Conservation (phyloP, 306 rosid species). For the Trichosanthes cucumerina region DNA sequence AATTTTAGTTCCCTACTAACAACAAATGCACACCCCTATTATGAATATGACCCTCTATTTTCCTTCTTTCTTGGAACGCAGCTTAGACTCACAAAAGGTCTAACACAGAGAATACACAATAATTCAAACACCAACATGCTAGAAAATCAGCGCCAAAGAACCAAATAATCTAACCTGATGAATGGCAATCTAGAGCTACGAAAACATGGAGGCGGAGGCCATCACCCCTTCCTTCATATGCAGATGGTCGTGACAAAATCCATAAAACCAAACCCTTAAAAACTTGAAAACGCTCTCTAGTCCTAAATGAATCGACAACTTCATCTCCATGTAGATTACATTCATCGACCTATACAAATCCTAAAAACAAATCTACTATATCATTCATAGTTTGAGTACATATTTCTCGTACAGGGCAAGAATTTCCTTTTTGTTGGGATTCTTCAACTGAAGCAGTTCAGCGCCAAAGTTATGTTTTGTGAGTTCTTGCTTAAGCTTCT, state of each 20-base stretch:
- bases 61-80: background rate
- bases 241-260: background rate
- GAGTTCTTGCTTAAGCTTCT: slow-evolving; percentile 82
- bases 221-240: background rate
- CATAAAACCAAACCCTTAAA: slow-evolving; percentile 4
- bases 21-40: background rate
- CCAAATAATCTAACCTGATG: background rate
- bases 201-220: background rate
- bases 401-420: slow-evolving; percentile 71
- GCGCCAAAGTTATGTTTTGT: slow-evolving; percentile 80
- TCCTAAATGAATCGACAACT: slow-evolving; percentile 9
- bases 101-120: background rate
- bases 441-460: slow-evolving; percentile 66
- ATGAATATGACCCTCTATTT: background rate
- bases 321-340: slow-evolving; percentile 12
- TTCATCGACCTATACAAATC: slow-evolving; percentile 19
- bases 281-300: background rate
- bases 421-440: slow-evolving; percentile 66
- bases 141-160: background rate
- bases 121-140: background rate
- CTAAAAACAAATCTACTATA: slow-evolving; percentile 7
- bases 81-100: background rate
- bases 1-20: background rate
- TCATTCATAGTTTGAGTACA: slow-evolving; percentile 53
- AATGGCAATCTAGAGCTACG: background rate